Conservation (phyloP, 352 stramenopile species). For the Pythium brachiatum region DNA sequence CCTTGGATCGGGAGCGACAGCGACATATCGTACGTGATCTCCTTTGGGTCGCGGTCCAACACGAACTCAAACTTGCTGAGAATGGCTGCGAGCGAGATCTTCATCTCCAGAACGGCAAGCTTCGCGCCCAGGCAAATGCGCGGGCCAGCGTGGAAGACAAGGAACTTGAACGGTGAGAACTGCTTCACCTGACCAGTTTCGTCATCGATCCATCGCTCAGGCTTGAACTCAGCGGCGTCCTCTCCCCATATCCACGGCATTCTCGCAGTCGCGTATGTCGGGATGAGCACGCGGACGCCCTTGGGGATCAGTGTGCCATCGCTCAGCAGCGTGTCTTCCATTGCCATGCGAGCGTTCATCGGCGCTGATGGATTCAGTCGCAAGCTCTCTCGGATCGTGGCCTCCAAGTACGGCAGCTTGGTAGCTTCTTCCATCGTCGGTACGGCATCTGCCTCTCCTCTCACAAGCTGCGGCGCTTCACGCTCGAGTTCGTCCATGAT, state of each 20-base stretch:
- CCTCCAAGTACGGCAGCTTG: conserved; percentile 51
- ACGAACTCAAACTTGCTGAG: conserved; percentile 51
- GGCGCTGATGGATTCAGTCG: conserved; percentile 62
- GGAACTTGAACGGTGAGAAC: conserved; percentile 63
- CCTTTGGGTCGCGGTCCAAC: conserved; percentile 37
- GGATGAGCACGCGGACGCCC: conserved; percentile 54
- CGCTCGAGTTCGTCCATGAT: conserved; percentile 28
- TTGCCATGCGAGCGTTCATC: conserved; percentile 46
- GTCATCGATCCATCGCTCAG: conserved; percentile 61
- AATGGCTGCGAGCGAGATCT: conserved; percentile 53
- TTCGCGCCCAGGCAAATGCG: conserved; percentile 71
- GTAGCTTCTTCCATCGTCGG: conserved; percentile 42
- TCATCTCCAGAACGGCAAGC: conserved; percentile 61
- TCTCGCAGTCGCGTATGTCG: conserved; percentile 60
- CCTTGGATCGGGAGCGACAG: conserved; percentile 49
- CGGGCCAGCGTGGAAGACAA: conserved; percentile 58
- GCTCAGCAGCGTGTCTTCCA: conserved; percentile 54
- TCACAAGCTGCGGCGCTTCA: conserved; percentile 24
- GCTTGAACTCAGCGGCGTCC: conserved; percentile 59
- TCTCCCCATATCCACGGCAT: conserved; percentile 58
- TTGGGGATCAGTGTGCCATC: conserved; percentile 64
- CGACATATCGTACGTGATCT: conserved; percentile 41
- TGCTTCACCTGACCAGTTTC: conserved; percentile 37
- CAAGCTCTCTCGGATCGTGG: conserved; percentile 55
- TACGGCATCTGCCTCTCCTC: conserved; percentile 14